A percentile compares a stretch with the other conserved stretches of the same genome.
These are phyloP conservation scores for Rhododendron simsii DNA, from an alignment of 148 eudicot genomes.

Conservation along the genomic window DNA sequence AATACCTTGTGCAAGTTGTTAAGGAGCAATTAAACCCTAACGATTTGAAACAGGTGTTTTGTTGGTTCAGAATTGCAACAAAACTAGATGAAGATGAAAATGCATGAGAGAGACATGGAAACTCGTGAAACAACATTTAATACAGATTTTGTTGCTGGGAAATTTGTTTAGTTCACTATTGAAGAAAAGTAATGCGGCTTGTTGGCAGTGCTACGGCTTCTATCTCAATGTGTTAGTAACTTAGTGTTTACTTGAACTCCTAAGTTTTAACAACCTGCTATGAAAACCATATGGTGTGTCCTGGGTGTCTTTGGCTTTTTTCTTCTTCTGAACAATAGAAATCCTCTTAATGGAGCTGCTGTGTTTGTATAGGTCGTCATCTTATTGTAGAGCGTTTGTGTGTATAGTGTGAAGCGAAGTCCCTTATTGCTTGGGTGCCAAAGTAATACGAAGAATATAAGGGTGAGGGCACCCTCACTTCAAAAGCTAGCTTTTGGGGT, in stretches of 20 bases:
- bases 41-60: not conserved
- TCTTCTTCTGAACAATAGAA: not conserved
- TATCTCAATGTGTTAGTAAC: not conserved
- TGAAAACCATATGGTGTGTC: not conserved
- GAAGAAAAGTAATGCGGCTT: not conserved
- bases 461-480: no score
- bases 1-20: not conserved
- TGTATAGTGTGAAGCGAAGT: no score
- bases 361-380: not conserved
- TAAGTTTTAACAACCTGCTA: not conserved
- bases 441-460: no score
- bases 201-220: not conserved
- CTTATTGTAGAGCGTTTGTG: not conserved
- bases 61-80: not conserved
- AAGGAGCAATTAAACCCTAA: not conserved
- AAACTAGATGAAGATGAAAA: not conserved
- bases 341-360: not conserved
- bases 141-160: not conserved
- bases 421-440: no score
- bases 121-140: not conserved
- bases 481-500: no score
- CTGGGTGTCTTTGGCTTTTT: not conserved
- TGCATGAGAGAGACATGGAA: not conserved
- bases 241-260: not conserved
- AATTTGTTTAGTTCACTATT: not conserved